Percentiles rank a stretch among this genome's conserved stretches.
phyloP scores from a whole-genome alignment of 1,139 yeast species.

The Hemisphaericaspora xylofermentans region DNA sequence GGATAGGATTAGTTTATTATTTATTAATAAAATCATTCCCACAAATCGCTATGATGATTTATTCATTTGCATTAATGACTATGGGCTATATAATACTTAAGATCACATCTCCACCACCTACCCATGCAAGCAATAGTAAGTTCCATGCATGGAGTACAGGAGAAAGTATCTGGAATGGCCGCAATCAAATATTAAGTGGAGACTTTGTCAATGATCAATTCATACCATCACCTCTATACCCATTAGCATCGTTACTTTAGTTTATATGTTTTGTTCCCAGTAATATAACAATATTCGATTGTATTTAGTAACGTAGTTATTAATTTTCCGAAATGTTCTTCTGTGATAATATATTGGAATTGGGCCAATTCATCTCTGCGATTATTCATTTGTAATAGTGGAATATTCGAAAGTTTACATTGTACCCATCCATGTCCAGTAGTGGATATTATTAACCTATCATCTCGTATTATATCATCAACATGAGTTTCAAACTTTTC shows the following conservation, averaged over 20 bases:
- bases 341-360: constrained; percentile 29
- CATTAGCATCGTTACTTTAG: constrained; percentile 6
- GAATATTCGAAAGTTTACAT: constrained; percentile 38
- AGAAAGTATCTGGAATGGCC: constrained; percentile 32
- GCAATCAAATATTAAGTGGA: constrained; percentile 7
- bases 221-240: constrained; percentile 1
- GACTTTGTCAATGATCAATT: constrained; percentile 2
- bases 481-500: constrained; percentile 26
- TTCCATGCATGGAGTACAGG: constrained; percentile 32
- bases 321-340: constrained; percentile 12
- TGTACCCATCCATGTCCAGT: constrained; percentile 39
- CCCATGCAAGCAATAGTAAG: constrained; percentile 12
- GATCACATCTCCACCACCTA: constrained; percentile 53
- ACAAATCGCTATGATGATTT: constrained; percentile 46
- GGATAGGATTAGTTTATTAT: constrained; percentile 55
- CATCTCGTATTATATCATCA: constrained; percentile 15
- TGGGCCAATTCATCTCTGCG: constrained; percentile 34
- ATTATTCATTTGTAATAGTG: constrained; percentile 36
- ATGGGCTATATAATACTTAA: constrained; percentile 56
- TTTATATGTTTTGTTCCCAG: constrained; percentile 20
- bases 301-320: constrained; percentile 18
- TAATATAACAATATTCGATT: constrained; percentile 28
- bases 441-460: constrained; percentile 23
- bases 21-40: constrained; percentile 42
- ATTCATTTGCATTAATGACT: constrained; percentile 56